Evolutionary conservation across 768 basidiomycete species (phyloP).

Genomic region (Lentinula guzmanii): DNA sequence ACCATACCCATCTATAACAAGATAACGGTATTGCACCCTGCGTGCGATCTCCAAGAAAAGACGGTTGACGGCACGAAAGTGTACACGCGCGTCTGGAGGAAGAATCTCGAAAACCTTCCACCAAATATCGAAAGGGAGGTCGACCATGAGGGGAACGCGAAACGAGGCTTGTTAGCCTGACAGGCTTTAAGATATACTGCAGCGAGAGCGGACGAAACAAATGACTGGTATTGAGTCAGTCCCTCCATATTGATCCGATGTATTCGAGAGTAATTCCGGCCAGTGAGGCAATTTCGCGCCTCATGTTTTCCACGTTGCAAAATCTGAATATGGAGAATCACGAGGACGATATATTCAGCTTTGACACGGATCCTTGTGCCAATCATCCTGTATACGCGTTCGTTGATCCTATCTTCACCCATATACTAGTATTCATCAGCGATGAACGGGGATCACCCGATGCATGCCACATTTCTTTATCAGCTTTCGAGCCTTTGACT

Average conservation of each 20-base stretch:
- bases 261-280: not conserved
- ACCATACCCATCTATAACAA: conserved; percentile 19
- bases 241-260: not conserved
- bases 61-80: conserved; percentile 18
- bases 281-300: not conserved
- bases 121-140: conserved; percentile 20
- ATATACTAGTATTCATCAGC: not conserved
- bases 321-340: not conserved
- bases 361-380: too few species aligned
- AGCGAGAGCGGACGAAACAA: not conserved
- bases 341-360: not conserved
- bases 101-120: conserved; percentile 21
- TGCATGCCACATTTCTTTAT: not conserved
- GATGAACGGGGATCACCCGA: not conserved
- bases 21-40: conserved; percentile 17
- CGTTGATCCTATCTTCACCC: not conserved
- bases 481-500: not conserved
- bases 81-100: conserved; percentile 14
- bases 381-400: not conserved
- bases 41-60: conserved; percentile 22
- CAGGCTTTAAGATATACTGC: not conserved
- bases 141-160: not conserved
- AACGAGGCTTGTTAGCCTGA: not conserved
- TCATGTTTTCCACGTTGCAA: not conserved
- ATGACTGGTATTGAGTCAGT: not conserved